Evolutionary conservation across 2,329 filamentous ascomycete genomes (phyloP).

Genomic region (Pseudocercospora vitis): DNA sequence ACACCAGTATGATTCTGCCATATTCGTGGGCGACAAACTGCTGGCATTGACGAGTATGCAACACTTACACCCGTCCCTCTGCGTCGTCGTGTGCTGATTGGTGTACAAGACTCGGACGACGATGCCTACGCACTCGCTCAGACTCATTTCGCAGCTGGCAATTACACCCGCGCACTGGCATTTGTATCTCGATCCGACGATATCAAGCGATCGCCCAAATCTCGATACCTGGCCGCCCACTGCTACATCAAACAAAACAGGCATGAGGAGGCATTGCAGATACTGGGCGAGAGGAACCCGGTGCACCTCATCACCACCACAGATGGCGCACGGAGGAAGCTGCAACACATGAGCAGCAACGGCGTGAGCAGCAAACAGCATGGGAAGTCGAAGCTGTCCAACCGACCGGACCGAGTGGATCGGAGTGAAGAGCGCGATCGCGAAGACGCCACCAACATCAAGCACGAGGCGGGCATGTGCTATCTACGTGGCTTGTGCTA

Average conservation of each 20-base stretch:
- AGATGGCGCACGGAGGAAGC: conserved; percentile 67
- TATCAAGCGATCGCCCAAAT: conserved; percentile 76
- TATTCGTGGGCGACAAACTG: conserved; percentile 96
- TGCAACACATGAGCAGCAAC: conserved; percentile 61
- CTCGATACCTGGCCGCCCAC: conserved; percentile 88
- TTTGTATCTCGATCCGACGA: conserved; percentile 84
- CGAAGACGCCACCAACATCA: conserved; percentile 72
- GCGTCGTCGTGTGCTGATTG: neutral
- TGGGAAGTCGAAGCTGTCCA: conserved; percentile 39
- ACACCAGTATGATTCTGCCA: conserved; percentile 92
- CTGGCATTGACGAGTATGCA: conserved; percentile 82
- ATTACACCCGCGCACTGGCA: conserved; percentile 87
- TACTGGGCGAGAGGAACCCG: conserved; percentile 93
- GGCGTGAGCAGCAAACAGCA: conserved; percentile 48
- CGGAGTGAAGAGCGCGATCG: conserved; percentile 62
- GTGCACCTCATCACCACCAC: conserved; percentile 74
- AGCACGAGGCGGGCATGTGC: conserved; percentile 96
- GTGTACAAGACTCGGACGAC: conserved; percentile 72
- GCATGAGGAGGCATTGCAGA: conserved; percentile 80
- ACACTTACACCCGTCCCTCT: neutral
- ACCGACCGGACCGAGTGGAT: conserved; percentile 54
- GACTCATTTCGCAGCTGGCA: conserved; percentile 91
- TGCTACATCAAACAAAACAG: conserved; percentile 90
- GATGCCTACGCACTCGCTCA: conserved; percentile 99
- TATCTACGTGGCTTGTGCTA: conserved; percentile 91